Percentiles rank a stretch among this genome's conserved stretches.
Evolutionary conservation across 2,329 filamentous ascomycete genomes (phyloP).

Genomic region (Stenocarpella maydis): DNA sequence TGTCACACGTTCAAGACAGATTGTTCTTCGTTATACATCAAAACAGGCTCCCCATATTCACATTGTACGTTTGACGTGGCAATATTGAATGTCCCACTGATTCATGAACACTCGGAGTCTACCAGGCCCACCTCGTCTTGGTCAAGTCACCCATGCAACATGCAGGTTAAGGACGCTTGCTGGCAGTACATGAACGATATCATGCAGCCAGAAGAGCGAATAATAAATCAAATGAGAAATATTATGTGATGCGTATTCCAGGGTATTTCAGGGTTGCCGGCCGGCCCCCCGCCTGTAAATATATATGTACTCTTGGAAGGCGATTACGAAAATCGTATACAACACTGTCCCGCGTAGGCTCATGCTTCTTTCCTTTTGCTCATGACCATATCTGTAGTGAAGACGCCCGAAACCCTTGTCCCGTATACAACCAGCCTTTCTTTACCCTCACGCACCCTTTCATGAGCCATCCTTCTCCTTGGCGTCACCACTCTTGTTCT

Average conservation of each 20-base stretch:
- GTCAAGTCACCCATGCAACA: background rate
- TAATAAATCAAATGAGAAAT: background rate
- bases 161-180: no score
- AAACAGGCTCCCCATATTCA: no score
- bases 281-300: background rate
- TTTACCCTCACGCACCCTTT: background rate
- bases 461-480: slow-evolving; percentile 3
- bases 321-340: slow-evolving; percentile 20
- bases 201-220: background rate
- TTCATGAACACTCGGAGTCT: no score
- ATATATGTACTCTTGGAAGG: slow-evolving; percentile 29
- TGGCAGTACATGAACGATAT: background rate
- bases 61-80: no score
- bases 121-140: background rate
- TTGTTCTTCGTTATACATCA: no score
- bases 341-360: background rate
- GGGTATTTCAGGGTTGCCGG: background rate
- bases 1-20: background rate
- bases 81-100: background rate
- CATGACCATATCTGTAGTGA: background rate
- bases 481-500: slow-evolving; percentile 29
- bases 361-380: slow-evolving; percentile 1
- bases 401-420: background rate
- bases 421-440: background rate
- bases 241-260: slow-evolving; percentile 9